These are phyloP conservation scores for Chalaropsis thielavioides DNA, from an alignment of 2,329 filamentous ascomycete species.

Conservation along the genomic window DNA sequence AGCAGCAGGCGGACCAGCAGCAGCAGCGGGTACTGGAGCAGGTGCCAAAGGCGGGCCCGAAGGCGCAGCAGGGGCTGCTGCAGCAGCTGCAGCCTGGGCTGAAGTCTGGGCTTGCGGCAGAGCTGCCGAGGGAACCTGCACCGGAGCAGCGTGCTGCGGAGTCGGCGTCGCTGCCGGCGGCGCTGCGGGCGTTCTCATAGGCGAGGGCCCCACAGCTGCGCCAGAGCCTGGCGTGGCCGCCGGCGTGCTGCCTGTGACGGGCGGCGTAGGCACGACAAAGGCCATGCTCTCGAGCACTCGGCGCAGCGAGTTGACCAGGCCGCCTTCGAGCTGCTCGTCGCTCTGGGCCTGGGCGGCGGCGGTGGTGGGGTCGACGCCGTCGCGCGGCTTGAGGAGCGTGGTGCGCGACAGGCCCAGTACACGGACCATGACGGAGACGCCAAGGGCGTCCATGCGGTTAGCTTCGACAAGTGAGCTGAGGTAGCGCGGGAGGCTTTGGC, in stretches of 20 bases:
- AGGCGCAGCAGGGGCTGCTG: no score
- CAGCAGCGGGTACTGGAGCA: neutral
- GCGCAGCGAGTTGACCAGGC: conserved; percentile 29
- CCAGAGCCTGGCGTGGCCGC: conserved; percentile 5
- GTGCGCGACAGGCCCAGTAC: conserved; percentile 34
- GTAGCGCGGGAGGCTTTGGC: conserved; percentile 30
- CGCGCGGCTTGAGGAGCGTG: conserved; percentile 28
- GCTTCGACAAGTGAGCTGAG: conserved; percentile 29
- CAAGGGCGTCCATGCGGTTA: conserved; percentile 32
- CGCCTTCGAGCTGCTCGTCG: conserved; percentile 29
- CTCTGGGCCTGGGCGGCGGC: conserved; percentile 21
- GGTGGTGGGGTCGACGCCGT: conserved; percentile 23
- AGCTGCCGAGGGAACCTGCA: neutral
- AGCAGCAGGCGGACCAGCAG: neutral
- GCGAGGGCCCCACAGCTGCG: neutral
- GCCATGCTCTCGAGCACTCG: conserved; percentile 29
- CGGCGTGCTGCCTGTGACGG: conserved; percentile 7
- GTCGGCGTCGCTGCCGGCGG: neutral
- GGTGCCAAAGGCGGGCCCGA: no score
- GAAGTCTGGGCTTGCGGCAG: neutral
- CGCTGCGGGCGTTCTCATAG: neutral
- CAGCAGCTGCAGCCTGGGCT: neutral
- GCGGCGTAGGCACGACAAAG: conserved; percentile 7
- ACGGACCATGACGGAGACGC: conserved; percentile 37
- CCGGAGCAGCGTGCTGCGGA: neutral